These are phyloP conservation scores for Schizophyllum commune DNA, from an alignment of 1,284 basidiomycete species.

Conservation along the genomic window DNA sequence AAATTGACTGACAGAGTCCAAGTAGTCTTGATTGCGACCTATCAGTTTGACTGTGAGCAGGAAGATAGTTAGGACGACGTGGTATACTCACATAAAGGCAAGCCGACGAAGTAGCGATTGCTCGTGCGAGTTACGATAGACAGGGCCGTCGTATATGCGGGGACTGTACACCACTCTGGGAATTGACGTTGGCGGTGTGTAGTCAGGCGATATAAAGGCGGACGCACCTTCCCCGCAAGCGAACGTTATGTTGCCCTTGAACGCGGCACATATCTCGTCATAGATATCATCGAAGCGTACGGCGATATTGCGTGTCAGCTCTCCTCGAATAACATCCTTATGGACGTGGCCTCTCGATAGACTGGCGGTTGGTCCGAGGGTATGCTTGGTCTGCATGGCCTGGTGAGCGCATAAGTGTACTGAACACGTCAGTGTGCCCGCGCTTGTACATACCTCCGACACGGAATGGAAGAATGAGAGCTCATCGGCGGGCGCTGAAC, in stretches of 20 bases:
- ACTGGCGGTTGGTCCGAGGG: not conserved
- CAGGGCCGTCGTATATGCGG: constrained; percentile 24
- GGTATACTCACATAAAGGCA: constrained; percentile 25
- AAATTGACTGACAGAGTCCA: constrained; percentile 29
- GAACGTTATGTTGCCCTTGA: constrained; percentile 22
- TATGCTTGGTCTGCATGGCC: not conserved
- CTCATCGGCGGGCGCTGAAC: constrained; percentile 26
- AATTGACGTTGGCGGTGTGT: not conserved
- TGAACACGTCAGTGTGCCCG: too few species aligned
- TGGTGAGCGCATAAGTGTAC: not conserved
- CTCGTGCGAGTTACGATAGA: constrained; percentile 30
- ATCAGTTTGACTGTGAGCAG: not conserved
- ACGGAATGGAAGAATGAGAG: constrained; percentile 30
- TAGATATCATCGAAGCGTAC: constrained; percentile 26
- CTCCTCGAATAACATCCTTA: constrained; percentile 23
- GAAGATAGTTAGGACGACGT: not conserved
- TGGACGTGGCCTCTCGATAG: constrained; percentile 23
- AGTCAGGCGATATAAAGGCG: not conserved
- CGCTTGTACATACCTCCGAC: constrained; percentile 20
- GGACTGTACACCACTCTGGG: constrained; percentile 33
- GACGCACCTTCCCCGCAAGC: constrained; percentile 15
- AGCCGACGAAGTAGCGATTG: constrained; percentile 30
- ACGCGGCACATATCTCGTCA: constrained; percentile 29
- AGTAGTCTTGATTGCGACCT: constrained; percentile 30
- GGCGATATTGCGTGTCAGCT: constrained; percentile 30